Evolutionary conservation across 305 asterid species (phyloP), one percentile per base, ranked within the genome.

Genomic region (Fraxinus sp.): DNA sequence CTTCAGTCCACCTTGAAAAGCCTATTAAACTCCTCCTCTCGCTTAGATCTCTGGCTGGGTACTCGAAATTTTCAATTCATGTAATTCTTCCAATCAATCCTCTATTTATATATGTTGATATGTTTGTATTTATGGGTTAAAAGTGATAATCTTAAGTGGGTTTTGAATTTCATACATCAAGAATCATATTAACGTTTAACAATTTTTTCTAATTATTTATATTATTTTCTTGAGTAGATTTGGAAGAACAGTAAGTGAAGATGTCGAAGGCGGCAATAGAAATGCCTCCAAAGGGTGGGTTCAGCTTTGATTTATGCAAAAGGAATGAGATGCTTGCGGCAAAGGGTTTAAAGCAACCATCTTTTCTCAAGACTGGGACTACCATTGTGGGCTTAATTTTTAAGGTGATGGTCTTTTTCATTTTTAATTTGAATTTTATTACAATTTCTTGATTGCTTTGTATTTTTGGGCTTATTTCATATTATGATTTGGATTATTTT

Each of bases 331-430:
- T 95, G 98, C 94, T 95, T 30, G 86, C 49, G 80, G 88, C 90
- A 70, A 92, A 92, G 88, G 98, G 98, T 85, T 86, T 92, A 78
- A 89, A 90, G 78, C 71, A 77, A 64, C 89, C 97, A 8, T 85
- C 92, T 18, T 95, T 84, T 85, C 95, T 95, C 80, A 95, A 95
- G 89, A 95, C 98, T 74, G 98, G 98, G 64, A 95, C 98, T 52
- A 93, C 98, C 33, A 95, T 95, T 28, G 98, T 95, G 13, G 98
- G 98, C 22, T 84, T 93, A 83, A 87, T 95, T 86, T 95, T 91
- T 72, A 77, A 91, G 98, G 98, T 93, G 82, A 9, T 71, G 26
- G 26, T 55, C 26, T 41, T 55, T 68, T 37, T 76, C 36, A 20
- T 46, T 78, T 30, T n/a, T 1, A 64, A 4, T 24, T 72, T 70